Evolutionary conservation across 805 yeast genomes (phyloP).

Genomic region (Blastobotrys peoriensis): DNA sequence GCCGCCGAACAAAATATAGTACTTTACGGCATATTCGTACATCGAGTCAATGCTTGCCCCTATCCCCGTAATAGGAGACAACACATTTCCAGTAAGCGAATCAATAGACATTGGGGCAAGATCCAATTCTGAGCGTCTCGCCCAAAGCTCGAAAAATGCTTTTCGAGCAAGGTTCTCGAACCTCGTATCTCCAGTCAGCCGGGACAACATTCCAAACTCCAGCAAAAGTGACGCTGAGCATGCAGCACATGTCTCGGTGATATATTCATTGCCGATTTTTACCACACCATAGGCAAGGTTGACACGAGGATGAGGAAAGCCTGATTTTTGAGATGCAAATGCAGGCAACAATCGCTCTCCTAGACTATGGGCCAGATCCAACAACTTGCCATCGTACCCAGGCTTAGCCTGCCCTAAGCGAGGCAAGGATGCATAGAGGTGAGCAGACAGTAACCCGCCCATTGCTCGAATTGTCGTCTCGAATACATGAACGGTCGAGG

Average conservation of each 20-base stretch:
- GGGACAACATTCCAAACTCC: slow-evolving; percentile 71
- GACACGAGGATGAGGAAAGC: slow-evolving; percentile 75
- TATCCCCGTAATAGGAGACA: slow-evolving; percentile 61
- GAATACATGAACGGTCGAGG: slow-evolving; percentile 78
- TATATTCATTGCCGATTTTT: slow-evolving; percentile 13
- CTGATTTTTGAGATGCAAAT: slow-evolving; percentile 50
- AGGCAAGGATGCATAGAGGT: slow-evolving; percentile 56
- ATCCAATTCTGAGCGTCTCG: slow-evolving; percentile 51
- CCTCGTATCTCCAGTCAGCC: slow-evolving; percentile 64
- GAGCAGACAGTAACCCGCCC: slow-evolving; percentile 78
- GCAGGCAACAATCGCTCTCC: slow-evolving; percentile 69
- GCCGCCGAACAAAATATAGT: slow-evolving; percentile 66
- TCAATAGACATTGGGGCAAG: slow-evolving; percentile 75
- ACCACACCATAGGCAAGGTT: slow-evolving; percentile 53
- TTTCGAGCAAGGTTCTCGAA: slow-evolving; percentile 57
- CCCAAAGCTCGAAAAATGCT: slow-evolving; percentile 70
- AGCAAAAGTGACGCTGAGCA: slow-evolving; percentile 82
- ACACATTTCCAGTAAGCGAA: slow-evolving; percentile 50
- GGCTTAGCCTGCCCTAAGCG: slow-evolving; percentile 37
- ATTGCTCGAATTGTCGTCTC: slow-evolving; percentile 77
- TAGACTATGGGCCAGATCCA: slow-evolving; percentile 64
- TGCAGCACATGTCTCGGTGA: slow-evolving; percentile 71
- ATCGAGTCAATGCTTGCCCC: slow-evolving; percentile 93
- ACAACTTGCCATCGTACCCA: slow-evolving; percentile 65
- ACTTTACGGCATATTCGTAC: slow-evolving; percentile 81